Base-by-base conservation (phyloP, 2,329 filamentous ascomycete genomes). In the Aotearoamyces nothofagi region DNA sequence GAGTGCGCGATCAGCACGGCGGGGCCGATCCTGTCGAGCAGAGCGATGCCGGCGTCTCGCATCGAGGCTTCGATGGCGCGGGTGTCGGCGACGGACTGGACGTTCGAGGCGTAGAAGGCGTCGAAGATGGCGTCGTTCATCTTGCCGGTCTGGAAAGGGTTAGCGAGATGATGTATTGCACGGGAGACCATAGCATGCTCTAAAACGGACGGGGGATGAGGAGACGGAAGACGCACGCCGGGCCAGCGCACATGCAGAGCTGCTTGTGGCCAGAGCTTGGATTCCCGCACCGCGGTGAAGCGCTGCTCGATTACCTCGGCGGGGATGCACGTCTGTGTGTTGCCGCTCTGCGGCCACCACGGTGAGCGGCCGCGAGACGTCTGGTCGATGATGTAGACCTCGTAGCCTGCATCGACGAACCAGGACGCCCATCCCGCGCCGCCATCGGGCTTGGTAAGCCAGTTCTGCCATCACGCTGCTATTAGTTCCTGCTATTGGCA, bases 401-500 rank as follows among this genome's bases (percentile, higher is more conserved):
- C 48, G 34, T 61, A 63, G 10, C 61, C 61, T 16, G 54, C 41
- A 5, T 48, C 40, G 10, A 63, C 42, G 34, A 61, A 63, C 34
- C 53, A 57, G 0, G 57, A 55, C 2, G 58, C 57, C 60, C 59
- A 65, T 23, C 60, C 61, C 32, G 45, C 34, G 5, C 54, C 46
- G 17, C 52, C 54, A 36, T 65, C 59, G 3, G 61, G 61, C 17
- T 57, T 65, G 33, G 60, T 61, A 16, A 60, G 42, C 50, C 51
- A 60, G 27, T 56, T 56, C 48, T 54, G 26, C 5, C n/a, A n/a
- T n/a, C n/a, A n/a, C n/a, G n/a, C n/a, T n/a, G 6, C 27, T 11
- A 11, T 15, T 9, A 31, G 8, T n/a, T 9, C 14, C 17, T 7
- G 15, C 9, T 24, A 11, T 15, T 24, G 26, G 16, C 7, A 13